Evolutionary conservation across 2,329 filamentous ascomycete genomes (phyloP).

Genomic region (Pseudopithomyces chartarum): DNA sequence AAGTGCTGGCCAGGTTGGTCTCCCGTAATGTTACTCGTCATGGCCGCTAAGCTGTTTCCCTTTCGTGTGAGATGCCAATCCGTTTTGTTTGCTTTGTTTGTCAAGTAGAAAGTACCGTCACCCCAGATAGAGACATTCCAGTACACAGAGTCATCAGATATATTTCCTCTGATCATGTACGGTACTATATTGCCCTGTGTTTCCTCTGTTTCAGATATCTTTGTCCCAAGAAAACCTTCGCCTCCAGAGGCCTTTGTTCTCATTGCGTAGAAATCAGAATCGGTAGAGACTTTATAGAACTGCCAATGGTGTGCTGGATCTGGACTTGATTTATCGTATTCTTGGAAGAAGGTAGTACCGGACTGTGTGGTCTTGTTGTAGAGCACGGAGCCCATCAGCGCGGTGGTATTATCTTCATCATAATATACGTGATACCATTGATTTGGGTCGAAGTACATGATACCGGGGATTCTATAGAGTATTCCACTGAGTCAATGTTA

Average conservation of each 20-base stretch:
- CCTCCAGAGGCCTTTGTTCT: slow-evolving; percentile 8
- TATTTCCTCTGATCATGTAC: neutral
- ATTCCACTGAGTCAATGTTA: neutral
- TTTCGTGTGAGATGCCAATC: neutral
- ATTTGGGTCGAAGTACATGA: slow-evolving; percentile 16
- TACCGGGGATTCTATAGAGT: neutral
- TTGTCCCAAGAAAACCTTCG: slow-evolving; percentile 6
- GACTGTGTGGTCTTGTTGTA: neutral
- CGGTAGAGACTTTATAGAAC: slow-evolving; percentile 7
- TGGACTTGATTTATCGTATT: neutral
- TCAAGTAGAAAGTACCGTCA: neutral
- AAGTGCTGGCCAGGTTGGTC: slow-evolving; percentile 1
- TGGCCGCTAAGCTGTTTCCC: neutral
- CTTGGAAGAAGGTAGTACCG: slow-evolving; percentile 6
- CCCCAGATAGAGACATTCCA: neutral
- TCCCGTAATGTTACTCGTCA: neutral
- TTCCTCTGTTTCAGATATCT: neutral
- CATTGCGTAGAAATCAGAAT: slow-evolving; percentile 10
- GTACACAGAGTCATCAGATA: neutral
- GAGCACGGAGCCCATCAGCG: slow-evolving; percentile 13
- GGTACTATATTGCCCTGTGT: neutral
- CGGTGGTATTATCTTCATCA: slow-evolving; percentile 8
- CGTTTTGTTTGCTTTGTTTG: slow-evolving; percentile 1
- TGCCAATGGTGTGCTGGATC: slow-evolving; percentile 12
- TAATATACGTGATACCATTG: slow-evolving; percentile 29